Base-by-base conservation (phyloP, 345 rosid genomes). In the Anastatica hierochuntica region DNA sequence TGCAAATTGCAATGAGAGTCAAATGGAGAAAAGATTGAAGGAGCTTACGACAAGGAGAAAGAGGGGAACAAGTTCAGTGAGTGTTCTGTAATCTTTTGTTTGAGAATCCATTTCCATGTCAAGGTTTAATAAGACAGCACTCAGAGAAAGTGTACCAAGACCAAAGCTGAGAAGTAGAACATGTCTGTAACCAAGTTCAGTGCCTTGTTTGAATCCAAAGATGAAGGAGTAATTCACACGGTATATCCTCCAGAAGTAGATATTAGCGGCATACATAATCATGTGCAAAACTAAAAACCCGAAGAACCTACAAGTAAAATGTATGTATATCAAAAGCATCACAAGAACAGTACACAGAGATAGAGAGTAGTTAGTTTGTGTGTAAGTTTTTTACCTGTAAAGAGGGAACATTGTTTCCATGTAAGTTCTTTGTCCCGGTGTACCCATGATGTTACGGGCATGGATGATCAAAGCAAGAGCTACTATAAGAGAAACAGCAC, bases 351-450 rank as follows among this genome's bases (percentile, higher is more conserved):
- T 47, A 20, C 24, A 44, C 1, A 26, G 14, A 35, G n/a, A 35
- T 2, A 30, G 11, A 37, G 17, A 45, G 21, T 10, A 8, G 1
- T 8, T 11, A 8, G 27, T 14, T 52, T 16, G 39, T 14, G 6
- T 45, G 44, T 42, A 7, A 9, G n/a, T n/a, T 9, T 1, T 24
- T 17, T 23, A 79, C 81, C 77, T 64, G 69, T 85, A 81, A 12
- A 88, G 82, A 17, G 90, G 96, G 46, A 88, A 88, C 55, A 84
- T 71, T 59, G 74, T 88, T 19, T 69, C 78, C 96, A 84, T 88
- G 47, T 81, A 88, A 45, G 43, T 37, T 13, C 49, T 49, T 10
- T 76, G 56, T 24, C 79, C 89, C 1, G 43, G 54, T 55, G 73
- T 74, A 2, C 76, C 61, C 18, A 77, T 39, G 41, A 84, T 34